These are phyloP conservation scores for Starmerella sirachaensis DNA, from an alignment of 805 yeast genomes.

Conservation along the genomic window DNA sequence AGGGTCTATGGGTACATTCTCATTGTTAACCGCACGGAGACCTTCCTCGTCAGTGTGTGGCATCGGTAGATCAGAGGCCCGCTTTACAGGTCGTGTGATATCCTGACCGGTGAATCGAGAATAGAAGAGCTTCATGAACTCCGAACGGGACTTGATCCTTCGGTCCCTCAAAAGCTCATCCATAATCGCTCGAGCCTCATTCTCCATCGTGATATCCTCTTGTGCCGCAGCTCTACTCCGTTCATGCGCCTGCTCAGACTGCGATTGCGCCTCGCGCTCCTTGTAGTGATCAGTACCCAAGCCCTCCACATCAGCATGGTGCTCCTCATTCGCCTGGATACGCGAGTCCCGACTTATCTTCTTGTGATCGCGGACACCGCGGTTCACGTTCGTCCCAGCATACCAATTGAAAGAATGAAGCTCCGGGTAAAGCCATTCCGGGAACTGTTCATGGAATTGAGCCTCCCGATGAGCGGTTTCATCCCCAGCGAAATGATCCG, in stretches of 20 bases:
- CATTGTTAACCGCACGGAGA: constrained; percentile 22
- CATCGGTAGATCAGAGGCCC: constrained; percentile 13
- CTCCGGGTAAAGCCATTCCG: constrained; percentile 24
- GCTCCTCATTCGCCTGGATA: constrained; percentile 53
- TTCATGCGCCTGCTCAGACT: too few species aligned
- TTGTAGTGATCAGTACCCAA: constrained; percentile 57
- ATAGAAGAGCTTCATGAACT: constrained; percentile 25
- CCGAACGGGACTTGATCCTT: constrained; percentile 21
- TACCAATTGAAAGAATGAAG: constrained; percentile 60
- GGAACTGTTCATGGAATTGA: constrained; percentile 7
- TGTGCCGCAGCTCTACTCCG: too few species aligned
- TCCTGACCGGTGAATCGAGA: constrained; percentile 14
- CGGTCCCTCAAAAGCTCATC: constrained; percentile 13
- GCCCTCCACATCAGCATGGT: constrained; percentile 65
- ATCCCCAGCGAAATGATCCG: not conserved
- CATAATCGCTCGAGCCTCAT: constrained; percentile 24
- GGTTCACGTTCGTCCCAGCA: constrained; percentile 70
- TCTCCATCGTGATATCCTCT: constrained; percentile 23
- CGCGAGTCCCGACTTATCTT: constrained; percentile 71
- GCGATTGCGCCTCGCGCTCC: constrained; percentile 29
- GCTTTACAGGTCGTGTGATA: constrained; percentile 16
- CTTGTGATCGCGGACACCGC: constrained; percentile 75
- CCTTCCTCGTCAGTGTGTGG: constrained; percentile 24
- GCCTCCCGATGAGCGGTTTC: not conserved
- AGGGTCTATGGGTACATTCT: constrained; percentile 60